Conservation (phyloP, 257 asterid genomes). For the Schizonepeta tenuifolia region DNA sequence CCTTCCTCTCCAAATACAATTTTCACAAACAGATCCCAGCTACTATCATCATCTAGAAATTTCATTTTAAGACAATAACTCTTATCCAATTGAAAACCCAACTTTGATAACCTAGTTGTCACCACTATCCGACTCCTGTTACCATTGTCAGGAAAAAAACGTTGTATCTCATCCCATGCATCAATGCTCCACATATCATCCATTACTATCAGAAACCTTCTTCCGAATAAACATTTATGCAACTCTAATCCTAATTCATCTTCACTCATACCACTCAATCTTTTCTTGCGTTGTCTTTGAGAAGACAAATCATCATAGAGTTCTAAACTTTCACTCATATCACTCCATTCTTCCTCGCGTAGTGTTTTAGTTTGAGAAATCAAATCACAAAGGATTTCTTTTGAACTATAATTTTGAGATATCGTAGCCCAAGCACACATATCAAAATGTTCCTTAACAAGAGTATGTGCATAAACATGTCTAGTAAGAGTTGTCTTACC, state of each 20-base stretch:
- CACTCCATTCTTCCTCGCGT: too few relatives aligned
- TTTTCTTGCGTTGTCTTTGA: too few relatives aligned
- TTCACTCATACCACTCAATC: neutral
- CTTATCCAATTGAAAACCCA: neutral
- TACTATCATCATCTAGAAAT: neutral
- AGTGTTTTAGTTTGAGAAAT: neutral
- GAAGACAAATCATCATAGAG: too few relatives aligned
- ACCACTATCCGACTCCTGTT: conserved; percentile 15
- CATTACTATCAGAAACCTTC: conserved; percentile 1
- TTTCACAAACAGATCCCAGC: conserved; percentile 1
- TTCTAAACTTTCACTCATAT: too few relatives aligned
- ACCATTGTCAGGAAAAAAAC: neutral
- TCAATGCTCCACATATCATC: conserved; percentile 25
- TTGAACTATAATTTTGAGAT: too few relatives aligned
- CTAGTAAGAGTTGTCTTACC: too few relatives aligned
- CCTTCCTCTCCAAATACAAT: conserved; percentile 9
- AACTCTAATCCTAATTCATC: neutral
- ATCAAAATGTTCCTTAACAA: too few relatives aligned
- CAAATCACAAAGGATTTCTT: too few relatives aligned
- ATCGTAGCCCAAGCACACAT: too few relatives aligned
- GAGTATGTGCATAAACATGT: too few relatives aligned
- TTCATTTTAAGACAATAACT: neutral
- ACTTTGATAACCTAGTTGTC: conserved; percentile 14
- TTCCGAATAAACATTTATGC: neutral
- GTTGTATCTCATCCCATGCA: neutral